phyloP scores from a whole-genome alignment of 805 yeast genomes.

The Candida maltosa region DNA sequence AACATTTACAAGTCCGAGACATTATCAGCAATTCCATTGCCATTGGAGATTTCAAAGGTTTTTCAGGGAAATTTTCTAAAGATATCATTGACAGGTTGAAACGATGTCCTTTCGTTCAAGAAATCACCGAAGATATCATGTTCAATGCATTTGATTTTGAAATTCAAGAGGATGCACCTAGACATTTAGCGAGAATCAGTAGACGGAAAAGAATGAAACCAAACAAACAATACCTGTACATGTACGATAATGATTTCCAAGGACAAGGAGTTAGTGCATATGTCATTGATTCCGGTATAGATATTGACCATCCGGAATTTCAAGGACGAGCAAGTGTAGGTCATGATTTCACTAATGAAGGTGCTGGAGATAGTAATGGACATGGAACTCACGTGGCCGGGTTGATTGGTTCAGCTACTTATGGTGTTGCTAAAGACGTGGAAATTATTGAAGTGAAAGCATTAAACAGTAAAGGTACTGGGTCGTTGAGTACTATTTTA shows the following conservation, averaged over 20 bases:
- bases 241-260: conserved; percentile 40
- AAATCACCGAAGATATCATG: conserved; percentile 63
- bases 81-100: conserved; percentile 46
- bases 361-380: conserved; percentile 50
- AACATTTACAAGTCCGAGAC: conserved; percentile 40
- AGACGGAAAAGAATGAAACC: conserved; percentile 33
- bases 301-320: conserved; percentile 56
- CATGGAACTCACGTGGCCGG: conserved; percentile 63
- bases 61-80: conserved; percentile 58
- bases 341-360: conserved; percentile 58
- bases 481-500: conserved; percentile 62
- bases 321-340: conserved; percentile 61
- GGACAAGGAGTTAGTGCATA: conserved; percentile 73
- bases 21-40: conserved; percentile 52
- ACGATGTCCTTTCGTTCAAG: conserved; percentile 61
- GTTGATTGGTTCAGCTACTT: conserved; percentile 46
- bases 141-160: conserved; percentile 52
- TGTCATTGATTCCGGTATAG: conserved; percentile 81
- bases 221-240: conserved; percentile 33
- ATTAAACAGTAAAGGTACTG: conserved; percentile 64
- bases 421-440: conserved; percentile 54
- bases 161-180: conserved; percentile 48
- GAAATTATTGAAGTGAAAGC: conserved; percentile 73
- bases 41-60: conserved; percentile 70
- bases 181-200: conserved; percentile 66